Evolutionary conservation across 176 grass and related monocot genomes (phyloP), one percentile per base, ranked within the genome.

Genomic region (Bolboschoenus planiculmis): DNA sequence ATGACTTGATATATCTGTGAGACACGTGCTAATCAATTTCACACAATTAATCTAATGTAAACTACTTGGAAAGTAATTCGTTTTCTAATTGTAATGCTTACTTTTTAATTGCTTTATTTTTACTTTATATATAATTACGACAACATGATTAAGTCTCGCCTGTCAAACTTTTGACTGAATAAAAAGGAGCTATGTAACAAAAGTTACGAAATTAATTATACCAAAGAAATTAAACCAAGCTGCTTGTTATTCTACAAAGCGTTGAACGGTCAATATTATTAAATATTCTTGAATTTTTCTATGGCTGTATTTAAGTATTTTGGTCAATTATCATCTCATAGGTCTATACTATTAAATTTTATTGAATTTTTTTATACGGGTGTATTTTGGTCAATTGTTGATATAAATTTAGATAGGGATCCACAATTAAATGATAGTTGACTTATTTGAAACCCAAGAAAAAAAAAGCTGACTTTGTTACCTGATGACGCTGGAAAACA

Each of bases 361-460:
- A 1, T 47, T 74, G n/a, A 27, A 74, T 23, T 72, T 71, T 72
- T 72, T 1, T 43, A 3, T 43, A 3, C n/a, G 36, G 67, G 7
- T 72, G 36, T 72, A 46, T 73, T 26, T 74, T 29, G 68, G 68
- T 74, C 40, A 74, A 74, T 74, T 47, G 21, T 15, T 46, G 40
- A 74, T 74, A 29, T 7, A 74, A n/a, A 46, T 74, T 74, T 27
- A 16, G 68, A 27, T 7, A 47, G 20, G 2, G 10, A 74, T 47
- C 10, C 68, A 29, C 8, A 73, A 74, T 74, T 73, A 47, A 74
- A 74, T 74, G 68, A 26, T 47, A 29, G 21, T 47, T 74, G 68
- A 74, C 40, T 29, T 27, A 47, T 74, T 26, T 47, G 10, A 73
- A 71, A 27, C 37, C 68, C 39, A 0, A 68, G 15, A 64, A 46